These are phyloP conservation scores for Crithidia acanthocephali DNA, from an alignment of 208 protist genomes.

Conservation along the genomic window DNA sequence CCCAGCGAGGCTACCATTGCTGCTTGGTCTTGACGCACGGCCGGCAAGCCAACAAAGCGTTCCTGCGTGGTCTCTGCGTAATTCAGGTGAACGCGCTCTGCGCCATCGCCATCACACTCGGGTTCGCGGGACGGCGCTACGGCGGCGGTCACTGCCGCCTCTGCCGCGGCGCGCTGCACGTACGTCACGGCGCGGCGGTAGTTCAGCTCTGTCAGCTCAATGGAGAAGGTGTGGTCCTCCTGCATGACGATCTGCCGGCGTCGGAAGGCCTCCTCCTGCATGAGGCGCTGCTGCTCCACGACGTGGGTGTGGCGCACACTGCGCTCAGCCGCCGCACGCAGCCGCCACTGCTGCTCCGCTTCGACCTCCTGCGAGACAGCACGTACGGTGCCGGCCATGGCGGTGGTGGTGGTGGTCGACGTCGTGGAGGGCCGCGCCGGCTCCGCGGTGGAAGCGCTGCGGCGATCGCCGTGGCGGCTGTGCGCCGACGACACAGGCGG, in stretches of 20 bases:
- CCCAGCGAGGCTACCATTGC: constrained; percentile 20
- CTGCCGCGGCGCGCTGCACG: constrained; percentile 10
- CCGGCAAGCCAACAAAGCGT: constrained; percentile 15
- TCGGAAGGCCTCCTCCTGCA: constrained; percentile 36
- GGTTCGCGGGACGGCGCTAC: background rate
- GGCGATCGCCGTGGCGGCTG: background rate
- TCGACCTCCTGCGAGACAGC: background rate
- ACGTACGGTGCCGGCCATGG: no score
- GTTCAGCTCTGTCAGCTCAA: constrained; percentile 36
- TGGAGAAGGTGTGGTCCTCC: constrained; percentile 28
- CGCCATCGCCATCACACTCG: no score
- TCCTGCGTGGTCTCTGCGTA: background rate
- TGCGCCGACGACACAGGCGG: background rate
- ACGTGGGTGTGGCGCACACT: constrained; percentile 2
- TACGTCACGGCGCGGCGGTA: constrained; percentile 23
- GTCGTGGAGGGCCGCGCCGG: background rate
- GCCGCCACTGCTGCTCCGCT: background rate
- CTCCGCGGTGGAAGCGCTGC: constrained; percentile 1
- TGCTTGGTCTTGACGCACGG: constrained; percentile 22
- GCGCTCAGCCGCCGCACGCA: background rate
- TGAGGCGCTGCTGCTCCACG: constrained; percentile 26
- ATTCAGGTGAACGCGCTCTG: no score
- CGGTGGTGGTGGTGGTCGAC: background rate
- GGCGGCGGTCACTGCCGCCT: background rate
- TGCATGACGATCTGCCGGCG: constrained; percentile 35